Evolutionary conservation across 495 filamentous ascomycete genomes (phyloP), one percentile per base, ranked within the genome.

Genomic region (Penicillium macrosclerotiorum): DNA sequence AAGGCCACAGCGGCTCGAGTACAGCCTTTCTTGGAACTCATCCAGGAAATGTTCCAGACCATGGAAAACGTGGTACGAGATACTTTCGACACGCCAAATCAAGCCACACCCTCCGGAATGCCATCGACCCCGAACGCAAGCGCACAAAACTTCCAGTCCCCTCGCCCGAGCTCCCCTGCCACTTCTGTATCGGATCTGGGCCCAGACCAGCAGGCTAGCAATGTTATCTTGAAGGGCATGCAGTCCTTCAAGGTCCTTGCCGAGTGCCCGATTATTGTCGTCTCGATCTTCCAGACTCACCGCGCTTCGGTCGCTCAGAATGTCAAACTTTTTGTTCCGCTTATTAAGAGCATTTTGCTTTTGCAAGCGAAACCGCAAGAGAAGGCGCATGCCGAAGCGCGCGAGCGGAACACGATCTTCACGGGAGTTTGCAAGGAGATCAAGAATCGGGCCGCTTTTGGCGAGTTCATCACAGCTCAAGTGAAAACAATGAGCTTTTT

Each of bases 401-500:
- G 77, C 8, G 77, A 81, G 3, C 82, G 82, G 54, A 80, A 79
- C 17, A 85, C 79, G 24, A 87, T 94, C 2, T 96, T 96, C 54
- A 94, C 89, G 0, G 94, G 93, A 5, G 89, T 99, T 20, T 93
- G 88, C 69, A 86, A 86, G 26, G 89, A 92, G 45, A 96, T 99
- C 52, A 90, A 89, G 67, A 95, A 96, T 55, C 75, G 93, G 16
- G 84, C 86, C 14, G 94, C 92, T 5, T 99, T 96, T 71, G 94
- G 94, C 2, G 94, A 99, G 47, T 91, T 99, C 47, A 92, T 99
- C 42, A 96, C 89, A 0, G 90, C 90, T 1, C 94, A 99, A 65
- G 93, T 99, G 32, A 99, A 99, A 76, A 97, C 93, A 0, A 97
- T 99, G 94, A 95, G 89, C 53, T 99, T 99, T 58, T 67, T 99